Base-by-base conservation (phyloP, 2,329 filamentous ascomycete species). In the Ophiostoma ulmi region DNA sequence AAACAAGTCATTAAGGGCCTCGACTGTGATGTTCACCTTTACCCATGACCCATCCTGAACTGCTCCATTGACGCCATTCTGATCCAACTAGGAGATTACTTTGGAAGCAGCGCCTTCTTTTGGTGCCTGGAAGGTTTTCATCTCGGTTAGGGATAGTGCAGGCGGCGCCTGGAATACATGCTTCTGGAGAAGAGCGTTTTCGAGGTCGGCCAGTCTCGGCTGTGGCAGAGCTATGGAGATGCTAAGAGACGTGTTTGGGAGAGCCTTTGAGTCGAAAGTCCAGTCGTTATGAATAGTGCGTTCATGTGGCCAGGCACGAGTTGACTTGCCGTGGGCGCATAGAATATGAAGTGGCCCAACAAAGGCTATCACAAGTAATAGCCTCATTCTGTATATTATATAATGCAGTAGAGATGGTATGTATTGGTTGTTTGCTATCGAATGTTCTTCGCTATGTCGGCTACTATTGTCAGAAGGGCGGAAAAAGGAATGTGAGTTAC, bases 71-170 rank as follows among this genome's bases (percentile, higher is more conserved):
- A 85, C 77, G 5, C 79, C 80, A 58, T 78, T 78, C 1, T 78
- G 75, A 38, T 74, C 75, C 1, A 86, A 77, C 84, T 84, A 86
- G 8, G 72, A 70, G 6, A 79, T 71, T 4, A 86, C 81, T 0
- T 75, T 72, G 11, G 78, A 71, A 10, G 81, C 77, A 7, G 80
- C 78, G 2, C 76, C 72, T 1, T 75, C 70, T 10, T 77, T 75
- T 0, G 83, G 80, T 10, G 75, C 73, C 58, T 81, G 79, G 68
- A 82, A 79, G 5, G 75, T 72, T 0, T 75, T 74, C 3, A 81
- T 76, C 41, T 85, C 78, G 5, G 78, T 76, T 73, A 0, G 78
- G 79, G 10, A 85, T 76, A 70, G 78, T 20, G 39, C 22, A 3
- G 22, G 36, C 22, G 48, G 38, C 1, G 11, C 17, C 13, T 68